Evolutionary conservation across 2,329 filamentous ascomycete genomes (phyloP).

Genomic region (Colletotrichum sp.): DNA sequence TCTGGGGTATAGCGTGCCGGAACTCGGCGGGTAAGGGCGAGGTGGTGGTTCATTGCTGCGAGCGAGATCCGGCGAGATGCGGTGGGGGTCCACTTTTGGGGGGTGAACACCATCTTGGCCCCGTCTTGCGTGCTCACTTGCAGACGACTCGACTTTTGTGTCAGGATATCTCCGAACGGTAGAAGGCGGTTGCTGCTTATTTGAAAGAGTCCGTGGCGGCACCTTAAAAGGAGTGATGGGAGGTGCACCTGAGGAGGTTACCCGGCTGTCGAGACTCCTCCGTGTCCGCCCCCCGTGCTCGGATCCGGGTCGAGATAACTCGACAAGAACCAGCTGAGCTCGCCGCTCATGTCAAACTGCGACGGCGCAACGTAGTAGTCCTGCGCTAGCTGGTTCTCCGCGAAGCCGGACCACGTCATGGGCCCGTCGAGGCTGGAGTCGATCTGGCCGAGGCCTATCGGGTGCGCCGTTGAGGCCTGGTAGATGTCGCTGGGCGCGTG

Average conservation of each 20-base stretch:
- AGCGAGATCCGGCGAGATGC: slow-evolving; percentile 16
- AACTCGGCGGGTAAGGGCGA: background rate
- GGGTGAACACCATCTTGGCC: slow-evolving; percentile 3
- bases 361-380: slow-evolving; percentile 7
- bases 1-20: background rate
- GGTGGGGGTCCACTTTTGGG: background rate
- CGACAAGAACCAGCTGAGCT: slow-evolving; percentile 6
- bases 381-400: background rate
- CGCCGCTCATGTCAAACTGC: slow-evolving; percentile 11
- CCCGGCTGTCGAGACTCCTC: background rate
- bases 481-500: background rate
- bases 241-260: fast-evolving
- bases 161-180: background rate
- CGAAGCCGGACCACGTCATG: background rate
- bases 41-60: background rate
- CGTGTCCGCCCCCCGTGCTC: background rate
- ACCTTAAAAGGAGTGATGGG: background rate
- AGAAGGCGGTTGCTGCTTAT: background rate
- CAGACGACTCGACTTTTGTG: background rate
- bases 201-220: background rate
- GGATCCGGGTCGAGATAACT: slow-evolving; percentile 6
- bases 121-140: slow-evolving; percentile 9
- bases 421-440: background rate
- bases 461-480: background rate
- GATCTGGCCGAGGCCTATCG: background rate